A percentile compares a stretch with the other conserved stretches of the same genome.
phyloP scores from a whole-genome alignment of 169 alveolate species.

The Cryptosporidium andersoni region DNA sequence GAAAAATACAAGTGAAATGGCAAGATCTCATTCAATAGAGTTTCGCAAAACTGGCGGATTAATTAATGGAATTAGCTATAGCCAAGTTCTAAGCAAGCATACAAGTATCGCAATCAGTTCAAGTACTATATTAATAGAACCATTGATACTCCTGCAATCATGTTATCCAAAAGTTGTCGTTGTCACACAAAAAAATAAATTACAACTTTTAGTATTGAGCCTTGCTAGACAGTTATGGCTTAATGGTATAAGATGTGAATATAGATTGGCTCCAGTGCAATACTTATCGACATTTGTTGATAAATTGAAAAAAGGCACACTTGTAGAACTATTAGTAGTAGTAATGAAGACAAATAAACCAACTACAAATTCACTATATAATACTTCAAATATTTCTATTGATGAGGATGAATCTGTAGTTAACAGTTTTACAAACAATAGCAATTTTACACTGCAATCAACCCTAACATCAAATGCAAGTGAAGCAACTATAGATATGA shows the following conservation, averaged over 20 bases:
- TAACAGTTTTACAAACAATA: not conserved
- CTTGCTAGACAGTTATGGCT: constrained; percentile 52
- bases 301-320: constrained; percentile 45
- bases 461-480: not conserved
- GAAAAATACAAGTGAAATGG: constrained; percentile 36
- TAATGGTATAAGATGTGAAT: constrained; percentile 49
- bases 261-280: constrained; percentile 57
- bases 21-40: constrained; percentile 16
- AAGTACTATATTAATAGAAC: constrained; percentile 3
- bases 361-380: not conserved
- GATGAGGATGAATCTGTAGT: not conserved
- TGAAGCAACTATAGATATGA: not conserved
- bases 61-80: constrained; percentile 14
- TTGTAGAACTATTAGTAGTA: constrained; percentile 24
- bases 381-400: not conserved
- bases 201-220: constrained; percentile 41
- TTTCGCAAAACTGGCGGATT: constrained; percentile 60
- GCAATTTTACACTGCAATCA: not conserved
- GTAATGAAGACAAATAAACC: constrained; percentile 29
- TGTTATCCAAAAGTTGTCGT: constrained; percentile 64
- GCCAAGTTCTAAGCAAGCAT: not conserved
- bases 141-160: constrained; percentile 19
- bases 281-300: constrained; percentile 34
- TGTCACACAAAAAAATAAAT: constrained; percentile 44
- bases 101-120: not conserved